Evolutionary conservation across 257 asterid genomes (phyloP).

Genomic region (Ilex asprella): DNA sequence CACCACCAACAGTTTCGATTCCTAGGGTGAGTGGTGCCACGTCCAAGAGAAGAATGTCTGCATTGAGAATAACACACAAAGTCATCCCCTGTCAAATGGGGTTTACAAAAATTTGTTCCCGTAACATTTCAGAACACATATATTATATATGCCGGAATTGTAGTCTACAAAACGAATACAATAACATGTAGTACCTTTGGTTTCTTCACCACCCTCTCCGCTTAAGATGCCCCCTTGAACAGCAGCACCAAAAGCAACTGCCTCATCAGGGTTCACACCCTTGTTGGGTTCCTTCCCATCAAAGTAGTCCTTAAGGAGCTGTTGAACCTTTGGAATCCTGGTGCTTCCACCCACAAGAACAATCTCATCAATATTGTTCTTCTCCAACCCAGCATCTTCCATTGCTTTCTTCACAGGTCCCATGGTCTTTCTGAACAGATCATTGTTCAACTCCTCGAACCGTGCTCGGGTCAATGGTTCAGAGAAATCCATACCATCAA

Average conservation of each 20-base stretch:
- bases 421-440: conserved; percentile 92
- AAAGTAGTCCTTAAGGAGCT: conserved; percentile 77
- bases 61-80: neutral
- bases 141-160: too few species aligned
- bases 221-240: conserved; percentile 93
- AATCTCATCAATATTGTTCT: conserved; percentile 81
- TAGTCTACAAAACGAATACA: neutral
- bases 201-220: conserved; percentile 97
- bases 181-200: conserved; percentile 48
- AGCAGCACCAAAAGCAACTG: conserved; percentile 98
- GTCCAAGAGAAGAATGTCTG: conserved; percentile 92
- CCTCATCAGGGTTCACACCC: conserved; percentile 98
- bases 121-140: neutral
- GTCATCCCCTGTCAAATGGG: neutral
- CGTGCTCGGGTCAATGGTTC: conserved; percentile 96
- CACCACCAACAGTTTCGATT: conserved; percentile 97
- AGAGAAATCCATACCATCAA: conserved; percentile 89
- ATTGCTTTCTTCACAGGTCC: conserved; percentile 98
- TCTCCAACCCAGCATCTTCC: conserved; percentile 87
- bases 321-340: conserved; percentile 90
- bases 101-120: neutral
- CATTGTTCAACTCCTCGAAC: conserved; percentile 90
- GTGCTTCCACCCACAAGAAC: conserved; percentile 99
- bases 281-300: conserved; percentile 93
- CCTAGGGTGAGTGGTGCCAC: conserved; percentile 95